Conservation (phyloP, 2,329 filamentous ascomycete genomes). For the Coniochaeta sp. region DNA sequence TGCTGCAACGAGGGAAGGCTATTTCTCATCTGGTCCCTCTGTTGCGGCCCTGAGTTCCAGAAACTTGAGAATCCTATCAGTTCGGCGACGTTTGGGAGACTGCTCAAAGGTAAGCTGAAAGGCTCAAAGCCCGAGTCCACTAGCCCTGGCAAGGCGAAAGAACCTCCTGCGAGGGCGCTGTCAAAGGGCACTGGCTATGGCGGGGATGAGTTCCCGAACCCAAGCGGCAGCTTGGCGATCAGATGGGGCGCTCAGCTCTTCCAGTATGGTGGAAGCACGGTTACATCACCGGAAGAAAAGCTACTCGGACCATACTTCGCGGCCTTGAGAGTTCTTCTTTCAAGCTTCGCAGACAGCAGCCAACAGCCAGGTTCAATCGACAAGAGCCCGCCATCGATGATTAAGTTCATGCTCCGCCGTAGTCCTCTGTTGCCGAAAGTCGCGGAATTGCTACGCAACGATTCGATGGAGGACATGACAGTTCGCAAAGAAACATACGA, state of each 20-base stretch:
- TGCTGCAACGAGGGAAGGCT: slow-evolving; percentile 16
- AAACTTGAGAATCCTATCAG: not conserved
- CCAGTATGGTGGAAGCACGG: not conserved
- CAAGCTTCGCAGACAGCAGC: not conserved
- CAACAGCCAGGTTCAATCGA: not conserved
- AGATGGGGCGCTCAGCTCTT: not conserved
- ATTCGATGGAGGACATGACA: slow-evolving; percentile 19
- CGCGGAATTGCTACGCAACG: slow-evolving; percentile 16
- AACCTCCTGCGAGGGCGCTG: slow-evolving; percentile 2
- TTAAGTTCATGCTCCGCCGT: slow-evolving; percentile 11
- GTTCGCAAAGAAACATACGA: slow-evolving; percentile 22
- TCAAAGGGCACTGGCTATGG: slow-evolving; percentile 15
- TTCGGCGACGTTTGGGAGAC: not conserved
- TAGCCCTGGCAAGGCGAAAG: not conserved
- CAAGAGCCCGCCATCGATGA: not conserved
- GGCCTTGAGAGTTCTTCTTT: slow-evolving; percentile 7
- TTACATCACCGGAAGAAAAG: not conserved
- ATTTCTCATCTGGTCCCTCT: slow-evolving; percentile 15
- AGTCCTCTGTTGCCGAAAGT: slow-evolving; percentile 17
- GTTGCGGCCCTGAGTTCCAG: slow-evolving; percentile 11
- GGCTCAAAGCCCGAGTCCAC: slow-evolving; percentile 43
- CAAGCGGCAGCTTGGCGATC: too few relatives aligned
- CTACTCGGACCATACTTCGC: slow-evolving; percentile 6
- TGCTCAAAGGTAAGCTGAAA: slow-evolving; percentile 24
- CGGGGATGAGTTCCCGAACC: not conserved